phyloP scores from a whole-genome alignment of 495 filamentous ascomycete species.

The Podospora sp. region DNA sequence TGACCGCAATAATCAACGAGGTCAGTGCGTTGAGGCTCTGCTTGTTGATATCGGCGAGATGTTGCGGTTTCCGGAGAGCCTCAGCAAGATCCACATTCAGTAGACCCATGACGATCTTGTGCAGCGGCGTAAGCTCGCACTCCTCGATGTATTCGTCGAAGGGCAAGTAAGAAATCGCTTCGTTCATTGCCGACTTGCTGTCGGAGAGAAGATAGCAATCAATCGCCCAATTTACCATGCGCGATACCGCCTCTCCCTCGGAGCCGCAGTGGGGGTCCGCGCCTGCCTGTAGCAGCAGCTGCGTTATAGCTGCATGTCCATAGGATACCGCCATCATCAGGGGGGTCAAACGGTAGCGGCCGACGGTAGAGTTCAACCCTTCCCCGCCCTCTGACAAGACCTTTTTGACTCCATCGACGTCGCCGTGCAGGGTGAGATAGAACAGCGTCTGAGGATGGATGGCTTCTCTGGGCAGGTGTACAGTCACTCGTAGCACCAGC shows the following conservation, averaged over 20 bases:
- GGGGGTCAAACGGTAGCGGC: background rate
- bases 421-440: background rate
- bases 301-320: background rate
- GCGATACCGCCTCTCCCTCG: background rate
- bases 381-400: background rate
- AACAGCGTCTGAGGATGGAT: background rate
- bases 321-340: background rate
- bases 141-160: background rate
- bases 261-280: background rate
- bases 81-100: background rate
- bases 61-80: background rate
- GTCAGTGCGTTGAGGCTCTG: background rate
- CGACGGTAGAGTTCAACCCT: background rate
- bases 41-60: background rate
- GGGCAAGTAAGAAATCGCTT: background rate
- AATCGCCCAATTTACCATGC: background rate
- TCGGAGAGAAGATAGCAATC: no score
- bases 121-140: background rate
- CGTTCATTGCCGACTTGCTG: background rate
- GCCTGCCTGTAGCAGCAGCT: background rate
- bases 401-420: background rate
- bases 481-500: background rate
- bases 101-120: background rate
- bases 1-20: background rate
- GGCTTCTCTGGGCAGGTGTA: background rate